Evolutionary conservation across 2,329 filamentous ascomycete genomes (phyloP).

Genomic region (Fusarium tanahbumbuense): DNA sequence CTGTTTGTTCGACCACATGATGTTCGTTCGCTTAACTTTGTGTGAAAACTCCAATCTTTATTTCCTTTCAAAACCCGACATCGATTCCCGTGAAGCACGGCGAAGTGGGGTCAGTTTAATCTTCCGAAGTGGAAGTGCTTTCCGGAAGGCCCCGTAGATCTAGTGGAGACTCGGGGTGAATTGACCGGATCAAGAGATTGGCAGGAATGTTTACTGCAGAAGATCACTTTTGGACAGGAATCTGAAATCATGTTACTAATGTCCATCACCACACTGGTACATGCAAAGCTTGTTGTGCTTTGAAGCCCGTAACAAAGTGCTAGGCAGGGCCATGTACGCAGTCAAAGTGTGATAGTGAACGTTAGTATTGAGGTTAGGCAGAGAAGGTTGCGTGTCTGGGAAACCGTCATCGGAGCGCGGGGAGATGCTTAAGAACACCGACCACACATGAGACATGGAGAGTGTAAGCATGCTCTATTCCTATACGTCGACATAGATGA

Average conservation of each 20-base stretch:
- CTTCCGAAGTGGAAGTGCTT: constrained; percentile 19
- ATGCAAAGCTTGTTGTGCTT: neutral
- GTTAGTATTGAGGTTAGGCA: constrained; percentile 11
- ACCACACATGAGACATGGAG: constrained; percentile 7
- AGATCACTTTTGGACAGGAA: neutral
- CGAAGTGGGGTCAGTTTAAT: constrained; percentile 20
- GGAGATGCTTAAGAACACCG: neutral
- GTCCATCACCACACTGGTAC: neutral
- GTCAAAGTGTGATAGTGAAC: neutral
- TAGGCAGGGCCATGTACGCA: constrained; percentile 39
- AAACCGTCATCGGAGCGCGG: neutral
- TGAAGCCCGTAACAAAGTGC: neutral
- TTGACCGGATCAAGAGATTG: constrained; percentile 10
- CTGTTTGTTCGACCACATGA: neutral
- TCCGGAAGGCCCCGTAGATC: constrained; percentile 2
- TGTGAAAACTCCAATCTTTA: neutral
- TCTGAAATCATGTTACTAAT: neutral
- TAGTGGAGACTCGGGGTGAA: constrained; percentile 5
- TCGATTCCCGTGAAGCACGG: constrained; percentile 21
- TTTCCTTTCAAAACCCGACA: neutral
- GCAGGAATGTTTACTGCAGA: constrained; percentile 17
- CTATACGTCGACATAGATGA: constrained; percentile 19
- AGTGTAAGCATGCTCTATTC: constrained; percentile 22
- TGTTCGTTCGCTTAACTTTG: neutral
- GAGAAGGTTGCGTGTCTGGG: constrained; percentile 29